These are phyloP conservation scores for Pistacia vera DNA, from an alignment of 345 rosid genomes.

Conservation along the genomic window DNA sequence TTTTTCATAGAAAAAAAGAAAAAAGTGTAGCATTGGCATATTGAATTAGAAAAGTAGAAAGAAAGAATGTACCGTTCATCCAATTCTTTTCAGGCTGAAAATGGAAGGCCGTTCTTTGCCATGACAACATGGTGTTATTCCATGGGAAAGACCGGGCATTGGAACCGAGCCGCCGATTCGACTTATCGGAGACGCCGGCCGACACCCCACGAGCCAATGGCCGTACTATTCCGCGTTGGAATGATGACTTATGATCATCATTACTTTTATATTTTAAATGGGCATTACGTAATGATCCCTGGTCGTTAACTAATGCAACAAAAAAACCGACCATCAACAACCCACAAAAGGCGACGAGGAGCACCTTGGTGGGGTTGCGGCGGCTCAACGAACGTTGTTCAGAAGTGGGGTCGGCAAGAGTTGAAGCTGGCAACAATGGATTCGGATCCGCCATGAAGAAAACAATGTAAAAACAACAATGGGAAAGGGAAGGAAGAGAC, in stretches of 20 bases:
- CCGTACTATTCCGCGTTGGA: not conserved
- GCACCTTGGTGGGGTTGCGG: slow-evolving; percentile 28
- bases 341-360: slow-evolving; percentile 27
- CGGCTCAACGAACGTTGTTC: slow-evolving; percentile 14
- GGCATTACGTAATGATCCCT: not conserved
- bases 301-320: slow-evolving; percentile 25
- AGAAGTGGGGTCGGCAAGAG: slow-evolving; percentile 7
- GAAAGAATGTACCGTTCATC: slow-evolving; percentile 77
- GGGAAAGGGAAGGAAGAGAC: not conserved
- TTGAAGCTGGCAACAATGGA: slow-evolving; percentile 20
- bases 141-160: slow-evolving; percentile 46
- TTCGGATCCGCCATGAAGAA: slow-evolving; percentile 25
- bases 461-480: not conserved
- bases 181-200: slow-evolving; percentile 82
- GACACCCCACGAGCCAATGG: slow-evolving; percentile 44
- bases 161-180: slow-evolving; percentile 29
- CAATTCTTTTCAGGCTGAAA: slow-evolving; percentile 93
- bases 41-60: not conserved
- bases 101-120: slow-evolving; percentile 94
- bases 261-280: not conserved
- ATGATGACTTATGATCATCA: not conserved
- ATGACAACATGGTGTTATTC: slow-evolving; percentile 84
- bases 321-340: slow-evolving; percentile 40
- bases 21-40: no score
- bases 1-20: not conserved